These are phyloP conservation scores for Lactarius akahatsu DNA, from an alignment of 768 basidiomycete species.

Conservation along the genomic window DNA sequence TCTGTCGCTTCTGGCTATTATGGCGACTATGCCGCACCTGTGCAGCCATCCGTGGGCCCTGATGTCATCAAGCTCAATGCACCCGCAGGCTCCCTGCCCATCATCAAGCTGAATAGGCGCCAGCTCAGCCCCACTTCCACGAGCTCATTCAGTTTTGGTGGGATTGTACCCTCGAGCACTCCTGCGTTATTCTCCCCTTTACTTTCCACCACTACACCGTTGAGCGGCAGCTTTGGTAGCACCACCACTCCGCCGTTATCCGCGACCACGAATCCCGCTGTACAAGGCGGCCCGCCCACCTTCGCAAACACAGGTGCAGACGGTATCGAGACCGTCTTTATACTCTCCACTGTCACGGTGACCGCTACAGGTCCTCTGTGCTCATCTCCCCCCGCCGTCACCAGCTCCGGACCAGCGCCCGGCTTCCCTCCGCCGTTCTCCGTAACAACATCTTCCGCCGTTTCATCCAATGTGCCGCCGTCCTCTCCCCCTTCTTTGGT, in stretches of 20 bases:
- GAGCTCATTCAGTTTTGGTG: slow-evolving; percentile 18
- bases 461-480: neutral
- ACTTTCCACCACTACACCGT: neutral
- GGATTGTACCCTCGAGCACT: slow-evolving; percentile 14
- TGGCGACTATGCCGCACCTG: neutral
- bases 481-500: slow-evolving; percentile 1
- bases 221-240: slow-evolving; percentile 13
- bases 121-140: slow-evolving; percentile 14
- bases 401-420: neutral
- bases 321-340: slow-evolving; percentile 17
- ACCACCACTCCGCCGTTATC: neutral
- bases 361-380: neutral
- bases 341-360: slow-evolving; percentile 11
- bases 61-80: slow-evolving; percentile 24
- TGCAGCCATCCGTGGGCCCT: slow-evolving; percentile 9
- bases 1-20: neutral
- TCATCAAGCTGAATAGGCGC: slow-evolving; percentile 26
- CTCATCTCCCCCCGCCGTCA: neutral
- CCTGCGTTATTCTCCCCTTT: neutral
- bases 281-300: neutral
- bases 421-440: neutral
- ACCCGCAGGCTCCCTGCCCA: neutral
- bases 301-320: slow-evolving; percentile 20
- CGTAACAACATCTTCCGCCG: neutral
- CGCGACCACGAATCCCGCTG: neutral